Conservation (phyloP, 257 asterid species). For the Plantago ovata region DNA sequence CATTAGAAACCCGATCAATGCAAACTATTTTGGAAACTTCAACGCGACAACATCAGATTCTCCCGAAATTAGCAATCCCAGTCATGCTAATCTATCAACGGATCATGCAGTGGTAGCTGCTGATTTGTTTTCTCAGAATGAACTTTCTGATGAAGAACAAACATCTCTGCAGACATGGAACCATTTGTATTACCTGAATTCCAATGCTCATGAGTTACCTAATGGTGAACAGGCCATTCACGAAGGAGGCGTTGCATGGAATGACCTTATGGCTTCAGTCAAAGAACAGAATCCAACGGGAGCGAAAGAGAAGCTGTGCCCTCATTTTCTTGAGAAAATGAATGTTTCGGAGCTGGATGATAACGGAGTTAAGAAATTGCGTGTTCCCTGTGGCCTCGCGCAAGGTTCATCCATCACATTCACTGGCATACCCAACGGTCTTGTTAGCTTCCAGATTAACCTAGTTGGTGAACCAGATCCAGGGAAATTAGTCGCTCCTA, state of each 20-base stretch:
- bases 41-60: conserved; percentile 76
- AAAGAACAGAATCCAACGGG: conserved; percentile 61
- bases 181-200: conserved; percentile 48
- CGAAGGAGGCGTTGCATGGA: conserved; percentile 84
- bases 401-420: conserved; percentile 94
- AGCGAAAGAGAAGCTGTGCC: conserved; percentile 92
- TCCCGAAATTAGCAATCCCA: conserved; percentile 45
- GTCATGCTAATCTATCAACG: conserved; percentile 59
- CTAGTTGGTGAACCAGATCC: conserved; percentile 90
- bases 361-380: conserved; percentile 48
- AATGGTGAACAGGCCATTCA: conserved; percentile 77
- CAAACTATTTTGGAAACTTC: conserved; percentile 42
- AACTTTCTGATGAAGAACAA: conserved; percentile 54
- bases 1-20: conserved; percentile 57
- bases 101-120: conserved; percentile 30
- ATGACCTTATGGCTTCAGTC: conserved; percentile 59
- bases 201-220: conserved; percentile 66
- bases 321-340: conserved; percentile 81
- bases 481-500: conserved; percentile 91
- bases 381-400: conserved; percentile 91
- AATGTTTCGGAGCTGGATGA: conserved; percentile 66
- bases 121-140: conserved; percentile 46
- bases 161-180: conserved; percentile 69
- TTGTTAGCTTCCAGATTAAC: conserved; percentile 79
- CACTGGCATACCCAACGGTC: conserved; percentile 89